phyloP scores from a whole-genome alignment of 495 filamentous ascomycete genomes.

The Corynascus novoguineensis region DNA sequence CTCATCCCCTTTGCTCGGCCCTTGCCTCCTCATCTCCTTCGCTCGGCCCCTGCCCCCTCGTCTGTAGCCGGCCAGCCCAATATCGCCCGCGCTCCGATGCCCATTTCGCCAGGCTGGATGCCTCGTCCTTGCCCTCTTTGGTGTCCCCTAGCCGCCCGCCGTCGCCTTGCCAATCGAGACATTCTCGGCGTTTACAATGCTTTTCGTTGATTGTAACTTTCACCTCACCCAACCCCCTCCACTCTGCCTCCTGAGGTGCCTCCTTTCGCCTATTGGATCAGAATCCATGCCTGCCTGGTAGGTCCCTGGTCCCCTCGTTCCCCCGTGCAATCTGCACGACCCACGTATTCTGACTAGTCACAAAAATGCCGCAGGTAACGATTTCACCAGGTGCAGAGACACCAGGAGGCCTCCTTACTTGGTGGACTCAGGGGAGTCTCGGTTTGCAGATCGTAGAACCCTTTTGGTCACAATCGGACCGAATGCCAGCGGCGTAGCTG shows the following conservation, averaged over 20 bases:
- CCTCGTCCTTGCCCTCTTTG: conserved; percentile 9
- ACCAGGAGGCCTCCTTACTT: conserved; percentile 10
- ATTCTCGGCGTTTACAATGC: conserved; percentile 10
- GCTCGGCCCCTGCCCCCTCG: not conserved
- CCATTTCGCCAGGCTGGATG: conserved; percentile 15
- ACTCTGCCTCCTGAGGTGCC: conserved; percentile 3
- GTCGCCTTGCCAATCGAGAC: conserved; percentile 6
- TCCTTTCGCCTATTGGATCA: conserved; percentile 2
- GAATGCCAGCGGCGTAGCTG: conserved; percentile 11
- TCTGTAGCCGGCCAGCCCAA: conserved; percentile 4
- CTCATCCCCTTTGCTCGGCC: conserved; percentile 10
- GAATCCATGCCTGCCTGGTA: conserved; percentile 8
- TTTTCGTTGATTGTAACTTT: conserved; percentile 9
- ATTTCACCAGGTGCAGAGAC: conserved; percentile 6
- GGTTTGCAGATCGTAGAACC: conserved; percentile 7
- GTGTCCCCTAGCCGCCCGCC: conserved; percentile 11
- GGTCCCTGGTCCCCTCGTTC: not conserved
- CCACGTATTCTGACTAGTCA: conserved; percentile 12
- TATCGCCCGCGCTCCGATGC: conserved; percentile 12
- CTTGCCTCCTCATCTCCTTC: conserved; percentile 9
- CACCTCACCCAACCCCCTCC: conserved; percentile 7
- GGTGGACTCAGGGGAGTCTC: too few species aligned
- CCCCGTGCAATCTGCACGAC: conserved; percentile 1
- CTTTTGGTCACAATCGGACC: conserved; percentile 9
- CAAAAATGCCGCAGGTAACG: conserved; percentile 16